phyloP scores from a whole-genome alignment of 1,284 basidiomycete species.

The Ustilago cynodontis region DNA sequence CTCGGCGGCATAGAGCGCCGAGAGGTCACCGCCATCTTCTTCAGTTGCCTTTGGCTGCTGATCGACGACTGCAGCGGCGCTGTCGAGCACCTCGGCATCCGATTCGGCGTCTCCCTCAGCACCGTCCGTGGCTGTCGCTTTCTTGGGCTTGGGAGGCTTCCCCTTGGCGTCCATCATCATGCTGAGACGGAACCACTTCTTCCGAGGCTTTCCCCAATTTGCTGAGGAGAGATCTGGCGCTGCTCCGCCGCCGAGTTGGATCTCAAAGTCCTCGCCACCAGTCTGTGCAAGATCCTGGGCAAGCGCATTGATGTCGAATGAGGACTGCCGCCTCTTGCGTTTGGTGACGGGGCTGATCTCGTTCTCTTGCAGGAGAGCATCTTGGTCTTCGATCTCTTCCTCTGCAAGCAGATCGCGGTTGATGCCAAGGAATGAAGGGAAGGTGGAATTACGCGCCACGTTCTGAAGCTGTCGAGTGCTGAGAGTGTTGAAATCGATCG shows the following conservation, averaged over 20 bases:
- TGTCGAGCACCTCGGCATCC: slow-evolving; percentile 29
- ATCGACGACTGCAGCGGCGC: slow-evolving; percentile 1
- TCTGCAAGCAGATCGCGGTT: slow-evolving; percentile 39
- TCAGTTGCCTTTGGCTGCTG: not conserved
- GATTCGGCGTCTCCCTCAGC: slow-evolving; percentile 38
- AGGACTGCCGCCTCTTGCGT: slow-evolving; percentile 22
- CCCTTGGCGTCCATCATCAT: slow-evolving; percentile 50
- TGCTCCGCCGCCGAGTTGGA: slow-evolving; percentile 34
- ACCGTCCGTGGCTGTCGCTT: slow-evolving; percentile 9
- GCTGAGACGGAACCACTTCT: slow-evolving; percentile 56
- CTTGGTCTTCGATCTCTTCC: slow-evolving; percentile 16
- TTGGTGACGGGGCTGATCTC: slow-evolving; percentile 24
- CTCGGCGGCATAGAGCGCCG: slow-evolving; percentile 32
- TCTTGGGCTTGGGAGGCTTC: slow-evolving; percentile 32
- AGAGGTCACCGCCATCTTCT: slow-evolving; percentile 13
- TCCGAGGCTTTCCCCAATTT: slow-evolving; percentile 55
- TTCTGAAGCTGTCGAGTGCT: slow-evolving; percentile 59
- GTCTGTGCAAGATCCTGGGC: slow-evolving; percentile 36
- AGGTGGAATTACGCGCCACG: slow-evolving; percentile 48
- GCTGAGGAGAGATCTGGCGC: slow-evolving; percentile 51
- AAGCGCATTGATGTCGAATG: slow-evolving; percentile 27
- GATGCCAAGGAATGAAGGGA: slow-evolving; percentile 58
- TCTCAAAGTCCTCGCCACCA: slow-evolving; percentile 42
- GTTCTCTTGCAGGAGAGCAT: slow-evolving; percentile 17
- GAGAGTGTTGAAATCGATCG: slow-evolving; percentile 44